A percentile compares a stretch with the other conserved stretches of the same genome.
These are phyloP conservation scores for Cladosporium colombiae DNA, from an alignment of 2,329 filamentous ascomycete genomes.

Conservation along the genomic window DNA sequence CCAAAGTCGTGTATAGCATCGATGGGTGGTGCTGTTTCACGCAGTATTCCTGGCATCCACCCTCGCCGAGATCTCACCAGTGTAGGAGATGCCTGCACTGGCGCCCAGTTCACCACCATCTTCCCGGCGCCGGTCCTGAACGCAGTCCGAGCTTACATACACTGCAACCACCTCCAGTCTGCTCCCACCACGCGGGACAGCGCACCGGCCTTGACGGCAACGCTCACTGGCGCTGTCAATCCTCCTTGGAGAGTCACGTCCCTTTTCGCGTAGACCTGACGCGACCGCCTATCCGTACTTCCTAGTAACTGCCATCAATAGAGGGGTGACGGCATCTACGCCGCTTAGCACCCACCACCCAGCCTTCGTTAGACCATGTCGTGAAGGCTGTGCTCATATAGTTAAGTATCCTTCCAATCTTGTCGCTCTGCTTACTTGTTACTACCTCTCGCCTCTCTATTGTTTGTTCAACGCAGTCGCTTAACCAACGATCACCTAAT, in stretches of 20 bases:
- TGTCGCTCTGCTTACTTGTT: constrained; percentile 5
- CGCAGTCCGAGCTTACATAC: constrained; percentile 15
- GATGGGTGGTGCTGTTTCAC: constrained; percentile 15
- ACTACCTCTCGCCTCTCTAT: constrained; percentile 1
- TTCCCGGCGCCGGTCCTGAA: neutral
- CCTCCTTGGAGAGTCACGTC: constrained; percentile 14
- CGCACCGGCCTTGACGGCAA: constrained; percentile 2
- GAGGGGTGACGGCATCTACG: constrained; percentile 9
- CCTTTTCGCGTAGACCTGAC: constrained; percentile 11
- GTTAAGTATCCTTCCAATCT: constrained; percentile 17
- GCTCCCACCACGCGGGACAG: constrained; percentile 11
- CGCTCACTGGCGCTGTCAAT: constrained; percentile 13
- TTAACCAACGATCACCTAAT: neutral
- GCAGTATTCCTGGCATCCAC: constrained; percentile 13
- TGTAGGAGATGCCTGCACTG: constrained; percentile 1
- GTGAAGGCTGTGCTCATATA: constrained; percentile 2
- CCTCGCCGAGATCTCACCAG: constrained; percentile 6
- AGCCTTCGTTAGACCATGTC: constrained; percentile 14
- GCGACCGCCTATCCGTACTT: constrained; percentile 17
- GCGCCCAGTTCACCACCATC: constrained; percentile 9
- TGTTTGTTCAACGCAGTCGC: constrained; percentile 1
- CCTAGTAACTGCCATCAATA: constrained; percentile 18
- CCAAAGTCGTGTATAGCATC: neutral
- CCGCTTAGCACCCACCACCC: constrained; percentile 13
- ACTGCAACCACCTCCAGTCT: constrained; percentile 17